Percentiles rank a stretch among this genome's conserved stretches.
phyloP scores from a whole-genome alignment of 345 rosid genomes.

The Carallia pectinifolia region DNA sequence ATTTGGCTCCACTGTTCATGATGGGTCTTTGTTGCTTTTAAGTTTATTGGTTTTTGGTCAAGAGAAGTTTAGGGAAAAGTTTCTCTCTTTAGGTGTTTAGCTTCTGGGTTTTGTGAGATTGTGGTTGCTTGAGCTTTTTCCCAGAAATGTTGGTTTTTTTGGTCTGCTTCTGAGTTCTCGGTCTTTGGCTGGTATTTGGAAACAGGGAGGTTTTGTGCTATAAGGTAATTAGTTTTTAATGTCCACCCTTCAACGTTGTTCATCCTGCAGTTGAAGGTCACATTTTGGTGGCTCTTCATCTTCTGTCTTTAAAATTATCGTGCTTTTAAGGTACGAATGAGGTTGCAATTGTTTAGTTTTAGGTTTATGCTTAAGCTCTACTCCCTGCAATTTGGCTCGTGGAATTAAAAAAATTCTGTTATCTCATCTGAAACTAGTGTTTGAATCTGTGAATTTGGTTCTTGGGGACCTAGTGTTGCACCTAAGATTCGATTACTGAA shows the following conservation, averaged over 20 bases:
- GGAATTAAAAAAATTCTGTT: not conserved
- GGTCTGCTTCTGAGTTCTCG: not conserved
- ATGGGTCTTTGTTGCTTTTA: conserved; percentile 26
- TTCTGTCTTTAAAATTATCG: conserved; percentile 9
- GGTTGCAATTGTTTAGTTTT: not conserved
- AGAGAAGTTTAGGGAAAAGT: conserved; percentile 5
- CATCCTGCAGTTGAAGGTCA: not conserved
- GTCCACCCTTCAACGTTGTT: not conserved
- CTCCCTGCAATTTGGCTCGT: not conserved
- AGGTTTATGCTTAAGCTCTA: not conserved
- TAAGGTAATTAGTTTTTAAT: not conserved
- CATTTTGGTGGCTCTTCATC: conserved; percentile 4
- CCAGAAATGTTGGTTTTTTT: not conserved
- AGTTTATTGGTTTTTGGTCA: conserved; percentile 14
- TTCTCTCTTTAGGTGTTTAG: conserved; percentile 5
- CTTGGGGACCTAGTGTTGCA: not conserved
- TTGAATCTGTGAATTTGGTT: not conserved
- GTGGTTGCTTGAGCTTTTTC: not conserved
- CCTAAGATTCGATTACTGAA: not conserved
- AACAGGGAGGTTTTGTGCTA: not conserved
- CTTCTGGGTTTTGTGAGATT: not conserved
- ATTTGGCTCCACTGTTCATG: conserved; percentile 23
- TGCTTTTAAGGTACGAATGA: not conserved
- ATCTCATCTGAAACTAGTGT: not conserved
- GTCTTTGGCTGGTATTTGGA: not conserved